These are phyloP conservation scores for Ophiosphaerella herpotricha DNA, from an alignment of 2,329 filamentous ascomycete genomes.

Conservation along the genomic window DNA sequence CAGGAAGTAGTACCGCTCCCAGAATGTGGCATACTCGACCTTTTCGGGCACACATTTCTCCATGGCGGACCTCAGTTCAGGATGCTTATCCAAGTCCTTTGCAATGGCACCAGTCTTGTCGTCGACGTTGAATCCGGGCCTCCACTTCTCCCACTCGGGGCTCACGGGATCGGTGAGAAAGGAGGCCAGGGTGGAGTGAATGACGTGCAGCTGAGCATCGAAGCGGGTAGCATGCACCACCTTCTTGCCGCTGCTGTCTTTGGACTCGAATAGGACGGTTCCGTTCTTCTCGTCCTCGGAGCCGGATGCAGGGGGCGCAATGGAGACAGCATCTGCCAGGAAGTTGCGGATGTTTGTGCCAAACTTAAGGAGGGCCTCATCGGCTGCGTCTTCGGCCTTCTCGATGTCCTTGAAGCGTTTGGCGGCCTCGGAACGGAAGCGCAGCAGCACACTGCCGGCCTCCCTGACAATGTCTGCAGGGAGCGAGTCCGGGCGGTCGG, in stretches of 20 bases:
- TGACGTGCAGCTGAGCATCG: conserved; percentile 93
- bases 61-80: conserved; percentile 85
- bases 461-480: conserved; percentile 58
- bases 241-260: conserved; percentile 84
- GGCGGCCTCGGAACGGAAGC: conserved; percentile 75
- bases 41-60: conserved; percentile 92
- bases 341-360: conserved; percentile 89
- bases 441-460: conserved; percentile 70
- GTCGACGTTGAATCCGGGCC: conserved; percentile 75
- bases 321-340: conserved; percentile 84
- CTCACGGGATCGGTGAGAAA: conserved; percentile 82
- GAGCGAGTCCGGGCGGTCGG: conserved; percentile 51
- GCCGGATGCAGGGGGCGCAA: conserved; percentile 69
- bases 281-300: conserved; percentile 51
- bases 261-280: conserved; percentile 87
- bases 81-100: conserved; percentile 80
- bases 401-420: conserved; percentile 88
- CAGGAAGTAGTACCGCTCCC: conserved; percentile 94
- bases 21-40: conserved; percentile 88
- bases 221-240: conserved; percentile 94
- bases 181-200: conserved; percentile 80
- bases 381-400: conserved; percentile 90
- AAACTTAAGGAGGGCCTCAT: conserved; percentile 91
- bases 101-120: conserved; percentile 84
- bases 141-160: conserved; percentile 75